phyloP scores from a whole-genome alignment of 1,284 basidiomycete species.

The Trichosporon sp. region DNA sequence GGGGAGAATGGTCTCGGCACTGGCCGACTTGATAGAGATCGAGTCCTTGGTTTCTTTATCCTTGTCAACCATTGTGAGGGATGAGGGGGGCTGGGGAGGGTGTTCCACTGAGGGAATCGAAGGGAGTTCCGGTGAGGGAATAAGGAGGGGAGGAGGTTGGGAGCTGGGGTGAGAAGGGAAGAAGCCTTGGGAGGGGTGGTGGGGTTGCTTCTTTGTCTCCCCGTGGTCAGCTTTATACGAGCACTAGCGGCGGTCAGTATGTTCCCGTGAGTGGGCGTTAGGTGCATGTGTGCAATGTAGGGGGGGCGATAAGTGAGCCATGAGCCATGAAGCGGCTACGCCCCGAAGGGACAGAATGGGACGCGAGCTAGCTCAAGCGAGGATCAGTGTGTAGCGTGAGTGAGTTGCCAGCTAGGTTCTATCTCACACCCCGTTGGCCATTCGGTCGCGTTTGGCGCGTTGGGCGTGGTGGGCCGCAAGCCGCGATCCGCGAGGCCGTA shows the following conservation, averaged over 20 bases:
- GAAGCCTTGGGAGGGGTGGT: too few species aligned
- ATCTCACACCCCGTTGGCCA: too few species aligned
- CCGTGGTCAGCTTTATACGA: neutral
- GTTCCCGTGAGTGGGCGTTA: too few species aligned
- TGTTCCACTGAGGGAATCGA: too few species aligned
- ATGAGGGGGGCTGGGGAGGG: too few species aligned
- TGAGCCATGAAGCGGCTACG: neutral
- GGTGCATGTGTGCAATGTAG: too few species aligned
- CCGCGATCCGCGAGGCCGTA: too few species aligned
- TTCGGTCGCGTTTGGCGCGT: too few species aligned
- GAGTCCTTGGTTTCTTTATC: conserved; percentile 17
- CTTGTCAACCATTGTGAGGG: conserved; percentile 20
- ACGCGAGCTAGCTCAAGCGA: neutral
- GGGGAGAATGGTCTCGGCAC: conserved; percentile 7
- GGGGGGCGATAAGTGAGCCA: neutral
- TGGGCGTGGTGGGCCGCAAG: too few species aligned
- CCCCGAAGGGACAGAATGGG: neutral
- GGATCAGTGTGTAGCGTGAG: neutral
- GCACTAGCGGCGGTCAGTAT: neutral
- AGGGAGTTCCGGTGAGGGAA: too few species aligned
- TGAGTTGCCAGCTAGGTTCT: too few species aligned
- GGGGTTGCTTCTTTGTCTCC: too few species aligned
- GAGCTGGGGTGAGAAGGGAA: neutral
- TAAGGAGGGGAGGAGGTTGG: neutral
- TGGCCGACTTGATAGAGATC: neutral